Conservation (phyloP, 2,329 filamentous ascomycete species). For the Colletotrichum agaves region DNA sequence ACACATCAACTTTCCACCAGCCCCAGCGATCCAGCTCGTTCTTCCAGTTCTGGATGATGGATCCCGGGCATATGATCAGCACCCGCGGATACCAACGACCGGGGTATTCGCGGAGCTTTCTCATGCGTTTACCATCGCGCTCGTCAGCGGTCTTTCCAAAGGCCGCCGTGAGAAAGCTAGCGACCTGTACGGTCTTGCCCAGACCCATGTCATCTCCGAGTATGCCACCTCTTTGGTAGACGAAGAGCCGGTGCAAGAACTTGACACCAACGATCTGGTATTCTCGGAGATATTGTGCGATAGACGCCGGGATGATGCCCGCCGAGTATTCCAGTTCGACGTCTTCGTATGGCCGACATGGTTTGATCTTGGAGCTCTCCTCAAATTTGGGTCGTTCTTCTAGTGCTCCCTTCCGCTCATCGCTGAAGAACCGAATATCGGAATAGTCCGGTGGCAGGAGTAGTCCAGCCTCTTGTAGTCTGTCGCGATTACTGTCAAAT, state of each 20-base stretch:
- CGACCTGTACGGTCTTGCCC: conserved; percentile 96
- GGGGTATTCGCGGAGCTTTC: conserved; percentile 77
- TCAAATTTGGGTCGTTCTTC: conserved; percentile 77
- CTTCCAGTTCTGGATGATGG: conserved; percentile 90
- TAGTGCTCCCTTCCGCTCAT: conserved; percentile 56
- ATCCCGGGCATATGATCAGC: conserved; percentile 89
- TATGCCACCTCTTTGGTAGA: conserved; percentile 90
- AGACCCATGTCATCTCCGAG: conserved; percentile 98
- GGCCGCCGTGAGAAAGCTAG: conserved; percentile 87
- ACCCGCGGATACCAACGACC: conserved; percentile 83
- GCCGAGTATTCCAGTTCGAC: conserved; percentile 79
- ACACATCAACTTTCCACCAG: conserved; percentile 91
- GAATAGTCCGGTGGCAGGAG: conserved; percentile 82
- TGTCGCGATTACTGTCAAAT: conserved; percentile 72
- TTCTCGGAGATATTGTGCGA: conserved; percentile 90
- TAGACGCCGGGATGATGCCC: conserved; percentile 85
- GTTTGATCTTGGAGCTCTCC: conserved; percentile 63
- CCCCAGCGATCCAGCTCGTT: conserved; percentile 90
- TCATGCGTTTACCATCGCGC: conserved; percentile 85
- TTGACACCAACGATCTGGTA: conserved; percentile 89
- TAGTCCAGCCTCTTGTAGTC: conserved; percentile 74
- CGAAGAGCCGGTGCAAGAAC: conserved; percentile 89
- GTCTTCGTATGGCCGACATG: conserved; percentile 77
- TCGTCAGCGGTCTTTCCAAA: conserved; percentile 96
- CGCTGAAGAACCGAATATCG: conserved; percentile 80